Percentiles rank a stretch among this genome's conserved stretches.
Evolutionary conservation across 495 filamentous ascomycete genomes (phyloP).

Genomic region (Lasiosphaeris hirsuta): DNA sequence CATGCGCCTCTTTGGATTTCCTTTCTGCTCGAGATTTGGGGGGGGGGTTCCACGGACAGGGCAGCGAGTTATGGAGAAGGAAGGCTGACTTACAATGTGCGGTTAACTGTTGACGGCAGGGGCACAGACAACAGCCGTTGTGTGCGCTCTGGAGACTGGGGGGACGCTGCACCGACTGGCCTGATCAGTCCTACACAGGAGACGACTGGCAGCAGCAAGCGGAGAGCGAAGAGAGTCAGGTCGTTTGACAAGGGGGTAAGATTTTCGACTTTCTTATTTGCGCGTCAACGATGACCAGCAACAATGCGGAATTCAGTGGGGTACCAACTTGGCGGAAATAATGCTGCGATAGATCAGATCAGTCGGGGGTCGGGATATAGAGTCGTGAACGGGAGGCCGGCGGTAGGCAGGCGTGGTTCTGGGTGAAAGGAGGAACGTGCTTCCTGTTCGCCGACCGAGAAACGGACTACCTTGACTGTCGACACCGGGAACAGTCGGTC

Average conservation of each 20-base stretch:
- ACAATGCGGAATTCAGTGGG: slow-evolving; percentile 15
- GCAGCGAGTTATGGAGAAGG: neutral
- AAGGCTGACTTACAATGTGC: neutral
- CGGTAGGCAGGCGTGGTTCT: too few relatives aligned
- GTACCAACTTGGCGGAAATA: neutral
- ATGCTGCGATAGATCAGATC: too few relatives aligned
- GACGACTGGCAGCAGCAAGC: slow-evolving; percentile 11
- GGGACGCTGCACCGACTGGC: slow-evolving; percentile 5
- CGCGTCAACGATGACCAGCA: slow-evolving; percentile 20
- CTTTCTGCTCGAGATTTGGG: neutral
- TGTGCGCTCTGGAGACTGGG: too few relatives aligned
- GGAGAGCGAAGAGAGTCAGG: slow-evolving; percentile 13
- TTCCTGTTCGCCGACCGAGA: too few relatives aligned
- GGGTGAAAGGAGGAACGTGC: too few relatives aligned
- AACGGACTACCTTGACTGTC: too few relatives aligned
- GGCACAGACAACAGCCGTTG: too few relatives aligned
- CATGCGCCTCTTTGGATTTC: too few relatives aligned
- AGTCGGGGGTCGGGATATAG: neutral
- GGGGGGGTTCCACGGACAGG: neutral
- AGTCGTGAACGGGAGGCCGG: too few relatives aligned
- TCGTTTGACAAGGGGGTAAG: slow-evolving; percentile 16
- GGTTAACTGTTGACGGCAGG: neutral
- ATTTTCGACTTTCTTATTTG: slow-evolving; percentile 21
- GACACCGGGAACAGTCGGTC: too few relatives aligned
- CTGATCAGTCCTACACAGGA: neutral